These are phyloP conservation scores for Cenchrus fungigraminus DNA, from an alignment of 176 grass and related monocot species.

Conservation along the genomic window DNA sequence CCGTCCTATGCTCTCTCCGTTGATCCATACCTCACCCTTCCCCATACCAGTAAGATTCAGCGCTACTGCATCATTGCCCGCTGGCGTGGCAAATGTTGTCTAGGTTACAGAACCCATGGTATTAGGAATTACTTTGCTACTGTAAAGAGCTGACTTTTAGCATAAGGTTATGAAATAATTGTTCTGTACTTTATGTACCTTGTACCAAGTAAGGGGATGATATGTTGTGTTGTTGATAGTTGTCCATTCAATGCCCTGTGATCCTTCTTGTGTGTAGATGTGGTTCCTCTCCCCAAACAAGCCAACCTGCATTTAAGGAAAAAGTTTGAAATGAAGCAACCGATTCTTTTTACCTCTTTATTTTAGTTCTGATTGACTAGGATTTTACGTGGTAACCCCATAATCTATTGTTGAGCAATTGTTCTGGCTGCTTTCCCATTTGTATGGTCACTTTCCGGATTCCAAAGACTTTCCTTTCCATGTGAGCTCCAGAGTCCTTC, in stretches of 20 bases:
- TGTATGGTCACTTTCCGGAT: slow-evolving; percentile 57
- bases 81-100: slow-evolving; percentile 72
- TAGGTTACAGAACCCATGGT: slow-evolving; percentile 42
- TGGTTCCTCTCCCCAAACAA: slow-evolving; percentile 59
- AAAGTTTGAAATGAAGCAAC: neutral
- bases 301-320: slow-evolving; percentile 61
- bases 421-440: slow-evolving; percentile 26
- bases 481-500: slow-evolving; percentile 70
- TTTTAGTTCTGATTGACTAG: slow-evolving; percentile 25
- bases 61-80: slow-evolving; percentile 57
- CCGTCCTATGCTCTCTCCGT: slow-evolving; percentile 84
- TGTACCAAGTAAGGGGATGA: slow-evolving; percentile 72
- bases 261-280: slow-evolving; percentile 59
- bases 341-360: neutral
- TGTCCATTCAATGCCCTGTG: slow-evolving; percentile 49
- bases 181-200: slow-evolving; percentile 48
- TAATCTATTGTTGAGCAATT: slow-evolving; percentile 52
- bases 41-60: slow-evolving; percentile 86
- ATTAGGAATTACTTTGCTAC: neutral
- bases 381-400: slow-evolving; percentile 82
- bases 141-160: neutral
- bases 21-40: slow-evolving; percentile 89
- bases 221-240: slow-evolving; percentile 43
- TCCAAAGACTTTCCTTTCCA: slow-evolving; percentile 75
- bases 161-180: neutral